Evolutionary conservation across 768 basidiomycete genomes (phyloP), one percentile per base, ranked within the genome.

Genomic region (Mycena crocata): DNA sequence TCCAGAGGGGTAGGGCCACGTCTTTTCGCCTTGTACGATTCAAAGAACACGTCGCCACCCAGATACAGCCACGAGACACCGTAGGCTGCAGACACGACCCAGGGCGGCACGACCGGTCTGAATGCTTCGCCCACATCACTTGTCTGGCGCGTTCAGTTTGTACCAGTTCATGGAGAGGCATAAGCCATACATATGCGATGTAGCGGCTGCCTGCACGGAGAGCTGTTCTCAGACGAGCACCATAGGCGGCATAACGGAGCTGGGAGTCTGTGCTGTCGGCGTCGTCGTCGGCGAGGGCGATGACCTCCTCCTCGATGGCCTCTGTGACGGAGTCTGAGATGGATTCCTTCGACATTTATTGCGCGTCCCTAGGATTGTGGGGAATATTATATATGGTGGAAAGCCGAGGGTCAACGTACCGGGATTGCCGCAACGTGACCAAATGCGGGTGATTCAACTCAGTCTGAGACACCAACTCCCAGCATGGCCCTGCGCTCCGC

Each of bases 51-150:
- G 73, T 94, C 93, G 40, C 90, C 92, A 19, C 84, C 83, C 45
- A 95, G 85, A 78, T 95, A 95, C 51, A 91, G 72, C 93, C 93
- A 94, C 0, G 91, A 93, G 57, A 94, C 78, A 17, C 91, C 93
- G 74, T 95, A 95, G 13, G 91, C 91, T 37, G 91, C 90, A 4
- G 86, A 87, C 15, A 95, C 93, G 19, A 91, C 66, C 75, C 84
- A 84, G 1, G 93, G 90, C 39, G 87, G 86, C 4, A 93, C 90
- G 37, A 94, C 86, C 2, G 93, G 93, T 13, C 93, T 83, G 75
- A 94, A 94, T 1, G 93, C 90, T 78, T 94, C 93, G 49, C 93
- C 93, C 28, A 94, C 81, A 73, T 93, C 93, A 79, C 91, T 92
- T 45, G 91, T 93, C 90, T 92, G 72, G 39, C 56, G 39, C 55